These are phyloP conservation scores for Physcomitrium patens DNA, from an alignment of 225 moss, liverwort and hornwort genomes.

Conservation along the genomic window DNA sequence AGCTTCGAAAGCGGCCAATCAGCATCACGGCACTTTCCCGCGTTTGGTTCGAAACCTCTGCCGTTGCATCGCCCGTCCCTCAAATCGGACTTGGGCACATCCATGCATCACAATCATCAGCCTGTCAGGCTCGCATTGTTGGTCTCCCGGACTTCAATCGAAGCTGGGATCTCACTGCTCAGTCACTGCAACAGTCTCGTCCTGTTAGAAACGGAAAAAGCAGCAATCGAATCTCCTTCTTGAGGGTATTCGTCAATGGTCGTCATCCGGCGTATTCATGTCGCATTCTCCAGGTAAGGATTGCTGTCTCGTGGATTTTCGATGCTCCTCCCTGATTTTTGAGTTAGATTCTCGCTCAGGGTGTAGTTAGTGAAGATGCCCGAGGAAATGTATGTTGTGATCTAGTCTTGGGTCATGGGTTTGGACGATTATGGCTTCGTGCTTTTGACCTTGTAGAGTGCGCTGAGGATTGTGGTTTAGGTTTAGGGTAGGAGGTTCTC, in stretches of 20 bases:
- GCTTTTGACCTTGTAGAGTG: neutral
- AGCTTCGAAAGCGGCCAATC: neutral
- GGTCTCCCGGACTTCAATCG: no score
- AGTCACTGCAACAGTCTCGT: no score
- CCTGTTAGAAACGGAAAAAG: no score
- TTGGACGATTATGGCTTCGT: neutral
- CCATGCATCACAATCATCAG: no score
- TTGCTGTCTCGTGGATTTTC: neutral
- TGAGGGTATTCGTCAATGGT: no score
- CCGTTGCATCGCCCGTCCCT: neutral
- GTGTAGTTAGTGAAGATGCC: neutral
- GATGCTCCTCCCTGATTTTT: neutral
- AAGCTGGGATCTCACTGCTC: no score
- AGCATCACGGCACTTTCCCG: slow-evolving; percentile 18
- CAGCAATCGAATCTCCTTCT: no score
- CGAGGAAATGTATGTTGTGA: neutral
- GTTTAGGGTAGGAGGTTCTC: neutral
- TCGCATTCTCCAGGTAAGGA: no score
- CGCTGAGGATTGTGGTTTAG: neutral
- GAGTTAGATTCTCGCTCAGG: neutral
- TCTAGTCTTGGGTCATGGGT: neutral
- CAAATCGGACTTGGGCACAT: neutral
- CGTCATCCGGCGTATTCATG: no score
- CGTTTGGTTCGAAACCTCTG: slow-evolving; percentile 26
- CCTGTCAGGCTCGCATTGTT: no score